phyloP scores from a whole-genome alignment of 2,329 filamentous ascomycete genomes.

The Paecilomyces formosus region DNA sequence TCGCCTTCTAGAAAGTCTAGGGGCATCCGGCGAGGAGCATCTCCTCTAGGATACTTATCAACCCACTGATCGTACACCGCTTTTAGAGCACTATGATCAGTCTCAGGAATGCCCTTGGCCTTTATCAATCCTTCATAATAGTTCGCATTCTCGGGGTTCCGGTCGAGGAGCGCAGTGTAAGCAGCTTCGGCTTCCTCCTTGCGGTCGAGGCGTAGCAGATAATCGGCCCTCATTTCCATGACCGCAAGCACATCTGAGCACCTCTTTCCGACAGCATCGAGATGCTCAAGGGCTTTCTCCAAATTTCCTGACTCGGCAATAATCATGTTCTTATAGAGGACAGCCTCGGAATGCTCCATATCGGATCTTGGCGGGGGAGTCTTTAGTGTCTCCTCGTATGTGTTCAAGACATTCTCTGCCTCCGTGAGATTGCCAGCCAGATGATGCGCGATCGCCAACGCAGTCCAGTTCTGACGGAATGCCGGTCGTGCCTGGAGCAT shows the following conservation, averaged over 20 bases:
- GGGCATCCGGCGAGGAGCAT: conserved; percentile 78
- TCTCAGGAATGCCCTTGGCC: conserved; percentile 55
- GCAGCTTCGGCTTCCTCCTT: conserved; percentile 75
- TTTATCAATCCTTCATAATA: conserved; percentile 77
- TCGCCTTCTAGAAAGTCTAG: conserved; percentile 82
- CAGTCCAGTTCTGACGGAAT: conserved; percentile 91
- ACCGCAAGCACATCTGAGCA: conserved; percentile 78
- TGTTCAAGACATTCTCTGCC: conserved; percentile 84
- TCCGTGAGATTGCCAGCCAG: conserved; percentile 76
- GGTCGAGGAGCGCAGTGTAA: conserved; percentile 71
- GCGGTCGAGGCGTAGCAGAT: conserved; percentile 67
- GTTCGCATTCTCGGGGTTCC: conserved; percentile 77
- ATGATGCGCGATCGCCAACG: conserved; percentile 88
- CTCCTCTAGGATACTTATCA: conserved; percentile 70
- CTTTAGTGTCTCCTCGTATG: conserved; percentile 91
- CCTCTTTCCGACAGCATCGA: conserved; percentile 68
- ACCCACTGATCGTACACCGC: conserved; percentile 77
- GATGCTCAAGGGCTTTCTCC: conserved; percentile 75
- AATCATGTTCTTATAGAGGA: conserved; percentile 90
- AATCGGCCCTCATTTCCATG: conserved; percentile 78
- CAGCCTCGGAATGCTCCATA: conserved; percentile 86
- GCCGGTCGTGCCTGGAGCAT: conserved; percentile 83
- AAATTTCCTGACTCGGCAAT: conserved; percentile 85
- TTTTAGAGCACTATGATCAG: conserved; percentile 58
- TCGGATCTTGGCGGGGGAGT: conserved; percentile 67